Base-by-base conservation (phyloP, 1,284 basidiomycete genomes). In the Ganoderma lingzhi region DNA sequence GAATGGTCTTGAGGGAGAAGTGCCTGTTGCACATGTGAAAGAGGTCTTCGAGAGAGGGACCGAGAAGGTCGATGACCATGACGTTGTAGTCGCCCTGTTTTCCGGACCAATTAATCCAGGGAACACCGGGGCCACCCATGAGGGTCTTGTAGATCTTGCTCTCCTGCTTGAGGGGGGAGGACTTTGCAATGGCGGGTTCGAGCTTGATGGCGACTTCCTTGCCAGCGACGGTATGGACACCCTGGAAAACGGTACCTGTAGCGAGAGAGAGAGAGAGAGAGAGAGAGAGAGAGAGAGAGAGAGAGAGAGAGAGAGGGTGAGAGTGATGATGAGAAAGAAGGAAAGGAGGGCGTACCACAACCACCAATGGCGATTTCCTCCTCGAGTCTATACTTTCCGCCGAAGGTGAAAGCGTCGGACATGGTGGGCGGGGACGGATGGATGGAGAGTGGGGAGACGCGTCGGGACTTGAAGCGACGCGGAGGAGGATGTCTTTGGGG, bases 121-220 rank as follows among this genome's bases (percentile, higher is more conserved):
- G 96, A 0, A 98, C 94, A 62, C 96, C 96, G 56, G 95, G 93
- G 66, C 95, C 96, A 64, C 97, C 96, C 82, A 95, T 95, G 69
- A 98, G 90, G 3, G 94, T 94, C 86, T 96, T 95, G 88, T 96
- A 95, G 48, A 96, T 93, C 81, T 94, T 94, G 59, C 89, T 93
- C 80, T 98, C 96, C 78, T 97, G 96, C 82, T 95, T 94, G 76
- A 98, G 89, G 66, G 96, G 96, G 41, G 88, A 90, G 79, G 89
- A 90, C 82, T 90, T 91, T 68, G 93, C 87, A 76, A 93, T 87
- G 78, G 93, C 93, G 15, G 95, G 95, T 82, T 98, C 96, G 68
- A 98, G 88, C 84, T 98, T 98, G 85, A 98, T 98, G 71, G 96
- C 96, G 55, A 98, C 96, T 81, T 97, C 96, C 79, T 98, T 97